A percentile compares a stretch with the other conserved stretches of the same genome.
Evolutionary conservation across 208 protist genomes (phyloP).

Genomic region (Leishmania braziliensis): DNA sequence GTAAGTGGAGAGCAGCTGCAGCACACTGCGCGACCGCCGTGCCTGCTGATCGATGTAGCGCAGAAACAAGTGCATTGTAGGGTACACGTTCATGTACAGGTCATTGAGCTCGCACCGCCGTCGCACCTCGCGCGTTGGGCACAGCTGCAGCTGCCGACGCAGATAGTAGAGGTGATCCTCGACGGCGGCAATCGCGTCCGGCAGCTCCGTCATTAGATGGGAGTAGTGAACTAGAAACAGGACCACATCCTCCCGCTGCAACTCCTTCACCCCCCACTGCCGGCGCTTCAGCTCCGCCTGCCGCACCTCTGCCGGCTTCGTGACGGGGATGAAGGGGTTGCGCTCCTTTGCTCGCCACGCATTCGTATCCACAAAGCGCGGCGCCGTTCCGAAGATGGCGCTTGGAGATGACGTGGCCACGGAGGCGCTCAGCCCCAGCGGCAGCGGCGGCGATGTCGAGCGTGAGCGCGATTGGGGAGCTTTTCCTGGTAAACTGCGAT

Average conservation of each 20-base stretch:
- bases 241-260: slow-evolving; percentile 55
- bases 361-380: slow-evolving; percentile 5
- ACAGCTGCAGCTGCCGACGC: slow-evolving; percentile 45
- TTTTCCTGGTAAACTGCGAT: background rate
- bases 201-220: slow-evolving; percentile 50
- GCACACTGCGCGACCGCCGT: slow-evolving; percentile 35
- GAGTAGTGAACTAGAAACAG: slow-evolving; percentile 49
- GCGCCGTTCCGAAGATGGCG: slow-evolving; percentile 28
- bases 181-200: slow-evolving; percentile 44
- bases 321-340: slow-evolving; percentile 48
- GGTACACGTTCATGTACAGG: slow-evolving; percentile 77
- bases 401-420: slow-evolving; percentile 6
- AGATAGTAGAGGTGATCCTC: slow-evolving; percentile 59
- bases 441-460: slow-evolving; percentile 4
- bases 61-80: slow-evolving; percentile 62
- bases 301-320: slow-evolving; percentile 7
- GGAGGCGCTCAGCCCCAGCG: background rate
- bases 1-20: slow-evolving; percentile 47
- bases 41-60: slow-evolving; percentile 56
- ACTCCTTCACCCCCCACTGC: slow-evolving; percentile 48
- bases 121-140: slow-evolving; percentile 42
- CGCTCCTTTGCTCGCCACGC: slow-evolving; percentile 24
- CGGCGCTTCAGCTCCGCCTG: slow-evolving; percentile 12
- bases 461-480: background rate
- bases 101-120: slow-evolving; percentile 69